Conservation (phyloP, 257 asterid species). For the Voacanga thouarsii region DNA sequence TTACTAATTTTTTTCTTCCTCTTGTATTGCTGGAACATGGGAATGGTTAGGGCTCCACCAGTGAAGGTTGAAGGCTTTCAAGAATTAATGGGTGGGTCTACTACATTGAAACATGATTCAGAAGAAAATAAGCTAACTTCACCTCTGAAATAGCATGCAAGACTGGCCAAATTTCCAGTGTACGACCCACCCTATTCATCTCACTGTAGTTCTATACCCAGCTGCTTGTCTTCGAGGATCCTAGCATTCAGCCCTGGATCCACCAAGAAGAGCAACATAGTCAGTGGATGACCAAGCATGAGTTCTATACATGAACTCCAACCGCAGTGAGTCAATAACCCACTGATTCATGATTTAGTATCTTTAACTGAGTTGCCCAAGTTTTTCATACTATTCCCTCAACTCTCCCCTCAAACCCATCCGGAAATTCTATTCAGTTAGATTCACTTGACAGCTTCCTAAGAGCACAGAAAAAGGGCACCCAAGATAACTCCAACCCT, state of each 20-base stretch:
- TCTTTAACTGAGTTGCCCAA: conserved; percentile 34
- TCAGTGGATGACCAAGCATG: conserved; percentile 16
- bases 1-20: conserved; percentile 3
- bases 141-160: conserved; percentile 45
- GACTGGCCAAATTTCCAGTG: conserved; percentile 14
- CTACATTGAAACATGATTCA: conserved; percentile 67
- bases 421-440: conserved; percentile 5
- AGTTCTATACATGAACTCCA: conserved; percentile 32
- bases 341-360: conserved; percentile 28
- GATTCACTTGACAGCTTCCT: conserved; percentile 10
- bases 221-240: conserved; percentile 17
- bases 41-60: conserved; percentile 89
- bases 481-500: conserved; percentile 26
- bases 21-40: conserved; percentile 51
- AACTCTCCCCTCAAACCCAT: not conserved
- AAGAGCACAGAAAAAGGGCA: conserved; percentile 34
- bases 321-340: conserved; percentile 30
- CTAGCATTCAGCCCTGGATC: conserved; percentile 40
- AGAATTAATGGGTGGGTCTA: conserved; percentile 92
- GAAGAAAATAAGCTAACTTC: conserved; percentile 83
- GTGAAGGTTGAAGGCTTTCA: conserved; percentile 98
- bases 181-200: conserved; percentile 21
- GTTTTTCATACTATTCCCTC: conserved; percentile 29
- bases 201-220: conserved; percentile 9
- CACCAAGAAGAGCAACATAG: conserved; percentile 25